Evolutionary conservation across 768 basidiomycete genomes (phyloP).

Genomic region (Sistotremastrum niveocremeum): DNA sequence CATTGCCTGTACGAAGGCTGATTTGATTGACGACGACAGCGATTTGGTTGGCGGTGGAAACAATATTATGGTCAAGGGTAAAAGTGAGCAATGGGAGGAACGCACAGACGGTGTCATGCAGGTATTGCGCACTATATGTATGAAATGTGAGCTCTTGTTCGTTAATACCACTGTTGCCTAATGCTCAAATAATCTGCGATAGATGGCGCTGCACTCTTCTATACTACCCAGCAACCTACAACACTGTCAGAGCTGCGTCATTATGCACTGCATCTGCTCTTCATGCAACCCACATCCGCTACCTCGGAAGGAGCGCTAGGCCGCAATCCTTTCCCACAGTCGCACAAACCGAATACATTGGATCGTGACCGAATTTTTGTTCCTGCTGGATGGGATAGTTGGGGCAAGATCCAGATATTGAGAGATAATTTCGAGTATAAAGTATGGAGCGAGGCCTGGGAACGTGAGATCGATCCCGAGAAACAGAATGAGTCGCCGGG

Average conservation of each 20-base stretch:
- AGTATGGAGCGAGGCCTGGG: slow-evolving; percentile 69
- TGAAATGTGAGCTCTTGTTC: slow-evolving; percentile 58
- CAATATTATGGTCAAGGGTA: slow-evolving; percentile 85
- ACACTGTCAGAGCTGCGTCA: slow-evolving; percentile 68
- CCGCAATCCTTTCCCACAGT: slow-evolving; percentile 78
- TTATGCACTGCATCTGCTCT: slow-evolving; percentile 73
- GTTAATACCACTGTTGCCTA: not conserved
- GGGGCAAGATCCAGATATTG: slow-evolving; percentile 87
- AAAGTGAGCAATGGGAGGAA: slow-evolving; percentile 91
- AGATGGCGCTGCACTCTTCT: slow-evolving; percentile 92
- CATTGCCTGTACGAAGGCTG: slow-evolving; percentile 86
- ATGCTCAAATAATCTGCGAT: not conserved
- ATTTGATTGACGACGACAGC: slow-evolving; percentile 74
- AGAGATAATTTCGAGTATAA: slow-evolving; percentile 86
- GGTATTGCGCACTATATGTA: slow-evolving; percentile 79
- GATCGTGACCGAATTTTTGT: slow-evolving; percentile 89
- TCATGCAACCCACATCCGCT: slow-evolving; percentile 27
- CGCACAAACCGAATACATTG: slow-evolving; percentile 76
- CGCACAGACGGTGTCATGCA: slow-evolving; percentile 92
- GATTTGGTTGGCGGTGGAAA: slow-evolving; percentile 64
- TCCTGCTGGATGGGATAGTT: slow-evolving; percentile 95
- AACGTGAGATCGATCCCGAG: slow-evolving; percentile 39
- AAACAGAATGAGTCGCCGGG: slow-evolving; percentile 27
- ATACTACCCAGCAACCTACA: slow-evolving; percentile 69
- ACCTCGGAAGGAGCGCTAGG: slow-evolving; percentile 26